Conservation (phyloP, 23 red algal genomes). For the Cyanidiococcus yangmingshanensis region DNA sequence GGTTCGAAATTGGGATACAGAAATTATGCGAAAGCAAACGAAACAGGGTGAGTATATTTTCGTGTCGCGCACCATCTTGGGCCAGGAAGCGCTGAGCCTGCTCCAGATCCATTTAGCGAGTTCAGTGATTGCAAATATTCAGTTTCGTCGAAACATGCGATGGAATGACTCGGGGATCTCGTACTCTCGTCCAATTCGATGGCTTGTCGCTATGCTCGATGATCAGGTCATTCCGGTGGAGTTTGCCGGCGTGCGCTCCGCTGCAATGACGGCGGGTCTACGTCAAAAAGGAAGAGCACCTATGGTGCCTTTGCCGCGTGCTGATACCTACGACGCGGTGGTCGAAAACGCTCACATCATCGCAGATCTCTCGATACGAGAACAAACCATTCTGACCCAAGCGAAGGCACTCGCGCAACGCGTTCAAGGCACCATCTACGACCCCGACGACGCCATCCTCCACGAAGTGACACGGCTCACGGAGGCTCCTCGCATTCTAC, state of each 20-base stretch:
- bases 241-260: constrained; percentile 47
- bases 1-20: constrained; percentile 24
- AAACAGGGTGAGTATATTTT: constrained; percentile 68
- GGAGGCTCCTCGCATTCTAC: constrained; percentile 57
- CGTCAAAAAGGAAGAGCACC: constrained; percentile 36
- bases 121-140: constrained; percentile 36
- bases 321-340: constrained; percentile 31
- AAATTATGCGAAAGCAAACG: constrained; percentile 20
- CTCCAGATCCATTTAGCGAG: constrained; percentile 34
- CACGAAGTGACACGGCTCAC: constrained; percentile 69
- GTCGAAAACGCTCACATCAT: constrained; percentile 42
- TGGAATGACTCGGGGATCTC: constrained; percentile 69
- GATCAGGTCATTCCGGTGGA: constrained; percentile 57
- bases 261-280: constrained; percentile 35
- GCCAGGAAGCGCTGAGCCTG: constrained; percentile 33
- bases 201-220: constrained; percentile 67
- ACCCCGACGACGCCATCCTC: constrained; percentile 33
- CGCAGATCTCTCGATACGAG: constrained; percentile 29
- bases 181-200: constrained; percentile 89
- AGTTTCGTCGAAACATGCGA: constrained; percentile 56
- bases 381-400: constrained; percentile 26
- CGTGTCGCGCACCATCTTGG: constrained; percentile 32
- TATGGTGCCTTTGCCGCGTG: constrained; percentile 28
- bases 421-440: constrained; percentile 31
- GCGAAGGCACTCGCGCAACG: constrained; percentile 32